A percentile compares a stretch with the other conserved stretches of the same genome.
Evolutionary conservation across 805 yeast species (phyloP).

Genomic region (Metschnikowia gruessii): DNA sequence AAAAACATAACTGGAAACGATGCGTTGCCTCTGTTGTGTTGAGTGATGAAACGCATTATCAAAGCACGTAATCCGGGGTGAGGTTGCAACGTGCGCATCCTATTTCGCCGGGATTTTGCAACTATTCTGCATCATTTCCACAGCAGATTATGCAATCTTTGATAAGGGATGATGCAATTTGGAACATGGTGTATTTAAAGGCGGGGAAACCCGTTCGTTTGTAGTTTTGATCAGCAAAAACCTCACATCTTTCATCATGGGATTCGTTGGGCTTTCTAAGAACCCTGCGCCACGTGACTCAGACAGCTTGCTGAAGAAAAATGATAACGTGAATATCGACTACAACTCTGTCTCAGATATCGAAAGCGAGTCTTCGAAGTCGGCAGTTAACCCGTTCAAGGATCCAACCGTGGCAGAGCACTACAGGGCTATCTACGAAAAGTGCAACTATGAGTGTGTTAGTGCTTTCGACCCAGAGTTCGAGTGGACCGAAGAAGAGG

Average conservation of each 20-base stretch:
- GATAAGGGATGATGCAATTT: background rate
- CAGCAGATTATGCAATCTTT: background rate
- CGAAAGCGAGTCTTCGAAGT: slow-evolving; percentile 9
- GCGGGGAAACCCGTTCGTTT: background rate
- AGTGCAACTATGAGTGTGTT: slow-evolving; percentile 52
- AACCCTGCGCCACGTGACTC: slow-evolving; percentile 3
- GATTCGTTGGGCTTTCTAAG: slow-evolving; percentile 7
- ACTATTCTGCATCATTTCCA: background rate
- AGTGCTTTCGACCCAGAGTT: slow-evolving; percentile 55
- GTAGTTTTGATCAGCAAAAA: background rate
- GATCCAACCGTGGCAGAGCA: slow-evolving; percentile 48
- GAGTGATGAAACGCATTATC: too few relatives aligned
- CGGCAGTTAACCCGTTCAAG: slow-evolving; percentile 23
- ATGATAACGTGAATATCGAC: slow-evolving; percentile 24
- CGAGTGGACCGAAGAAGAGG: slow-evolving; percentile 53
- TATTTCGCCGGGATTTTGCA: background rate
- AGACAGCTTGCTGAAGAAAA: slow-evolving; percentile 5
- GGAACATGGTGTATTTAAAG: background rate
- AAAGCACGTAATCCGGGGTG: background rate
- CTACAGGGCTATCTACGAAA: slow-evolving; percentile 46
- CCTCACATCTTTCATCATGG: slow-evolving; percentile 2
- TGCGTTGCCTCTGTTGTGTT: too few relatives aligned
- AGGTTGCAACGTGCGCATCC: slow-evolving; percentile 2
- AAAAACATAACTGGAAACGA: too few relatives aligned
- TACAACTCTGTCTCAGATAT: slow-evolving; percentile 16